phyloP scores from a whole-genome alignment of 2,329 filamentous ascomycete species.

The Aspergillus pseudoviridinutans region DNA sequence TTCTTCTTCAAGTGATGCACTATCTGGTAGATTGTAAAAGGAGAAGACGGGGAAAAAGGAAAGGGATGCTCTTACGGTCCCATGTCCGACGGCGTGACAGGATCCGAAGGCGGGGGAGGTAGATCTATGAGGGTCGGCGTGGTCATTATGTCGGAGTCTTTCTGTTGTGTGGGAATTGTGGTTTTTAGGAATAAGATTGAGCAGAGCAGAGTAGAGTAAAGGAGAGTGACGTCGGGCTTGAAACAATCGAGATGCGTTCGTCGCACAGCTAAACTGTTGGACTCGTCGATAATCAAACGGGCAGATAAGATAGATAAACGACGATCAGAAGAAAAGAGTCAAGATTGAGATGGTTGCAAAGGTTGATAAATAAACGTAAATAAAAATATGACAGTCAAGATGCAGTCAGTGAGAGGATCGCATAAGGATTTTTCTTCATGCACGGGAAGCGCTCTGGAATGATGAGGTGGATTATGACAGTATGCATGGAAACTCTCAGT shows the following conservation, averaged over 20 bases:
- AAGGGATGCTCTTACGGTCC: constrained; percentile 60
- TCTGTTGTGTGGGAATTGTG: background rate
- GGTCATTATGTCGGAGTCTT: constrained; percentile 23
- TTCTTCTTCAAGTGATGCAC: constrained; percentile 1
- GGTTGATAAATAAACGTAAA: background rate
- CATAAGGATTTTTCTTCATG: background rate
- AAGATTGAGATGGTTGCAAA: background rate
- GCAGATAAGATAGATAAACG: background rate
- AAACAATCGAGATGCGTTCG: background rate
- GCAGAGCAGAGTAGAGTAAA: background rate
- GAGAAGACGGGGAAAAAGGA: constrained; percentile 10
- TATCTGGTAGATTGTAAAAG: background rate
- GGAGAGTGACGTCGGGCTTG: background rate
- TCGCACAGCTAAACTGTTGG: background rate
- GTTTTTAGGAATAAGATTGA: background rate
- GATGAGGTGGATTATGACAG: background rate
- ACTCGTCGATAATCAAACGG: background rate
- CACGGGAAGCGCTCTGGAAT: background rate
- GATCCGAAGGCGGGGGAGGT: constrained; percentile 74
- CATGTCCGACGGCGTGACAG: constrained; percentile 82
- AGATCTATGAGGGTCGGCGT: constrained; percentile 75
- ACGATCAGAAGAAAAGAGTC: background rate
- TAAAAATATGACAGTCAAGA: background rate
- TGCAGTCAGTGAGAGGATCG: background rate
- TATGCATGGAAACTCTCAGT: background rate